phyloP scores from a whole-genome alignment of 2,329 filamentous ascomycete genomes.

The Golovinomyces cichoracearum region DNA sequence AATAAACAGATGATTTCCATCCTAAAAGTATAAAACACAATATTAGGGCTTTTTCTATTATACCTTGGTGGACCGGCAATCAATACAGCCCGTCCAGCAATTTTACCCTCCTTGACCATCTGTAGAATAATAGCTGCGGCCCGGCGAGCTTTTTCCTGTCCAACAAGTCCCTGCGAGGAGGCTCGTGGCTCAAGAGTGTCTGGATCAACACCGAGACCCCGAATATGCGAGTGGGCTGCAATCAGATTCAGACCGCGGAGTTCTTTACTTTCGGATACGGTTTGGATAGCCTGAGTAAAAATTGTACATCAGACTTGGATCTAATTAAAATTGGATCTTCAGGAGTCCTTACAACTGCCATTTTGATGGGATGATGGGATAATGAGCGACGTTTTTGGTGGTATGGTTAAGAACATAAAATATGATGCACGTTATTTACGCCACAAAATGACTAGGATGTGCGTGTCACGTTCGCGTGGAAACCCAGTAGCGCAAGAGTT shows the following conservation, averaged over 20 bases:
- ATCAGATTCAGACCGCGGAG: slow-evolving; percentile 91
- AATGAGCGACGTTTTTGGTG: no score
- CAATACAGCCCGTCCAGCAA: slow-evolving; percentile 77
- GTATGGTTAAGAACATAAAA: no score
- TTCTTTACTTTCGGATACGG: slow-evolving; percentile 85
- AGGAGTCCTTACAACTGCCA: slow-evolving; percentile 11
- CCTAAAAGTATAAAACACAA: neutral
- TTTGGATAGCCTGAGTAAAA: slow-evolving; percentile 35
- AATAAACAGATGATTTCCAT: neutral
- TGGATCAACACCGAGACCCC: slow-evolving; percentile 74
- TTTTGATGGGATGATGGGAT: slow-evolving; percentile 3
- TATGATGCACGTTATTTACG: no score
- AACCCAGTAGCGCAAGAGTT: no score
- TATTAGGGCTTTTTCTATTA: no score
- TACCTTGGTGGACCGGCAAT: slow-evolving; percentile 80
- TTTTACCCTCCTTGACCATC: slow-evolving; percentile 98
- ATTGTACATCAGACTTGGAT: neutral
- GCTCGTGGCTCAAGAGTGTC: slow-evolving; percentile 70
- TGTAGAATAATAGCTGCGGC: slow-evolving; percentile 87
- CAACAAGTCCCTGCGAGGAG: slow-evolving; percentile 76
- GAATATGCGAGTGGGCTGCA: slow-evolving; percentile 92
- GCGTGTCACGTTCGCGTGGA: no score
- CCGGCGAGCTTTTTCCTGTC: slow-evolving; percentile 88
- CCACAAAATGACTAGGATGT: no score
- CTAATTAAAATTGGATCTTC: neutral